These are phyloP conservation scores for Akanthomyces dipterigenus DNA, from an alignment of 2,329 filamentous ascomycete genomes.

Conservation along the genomic window DNA sequence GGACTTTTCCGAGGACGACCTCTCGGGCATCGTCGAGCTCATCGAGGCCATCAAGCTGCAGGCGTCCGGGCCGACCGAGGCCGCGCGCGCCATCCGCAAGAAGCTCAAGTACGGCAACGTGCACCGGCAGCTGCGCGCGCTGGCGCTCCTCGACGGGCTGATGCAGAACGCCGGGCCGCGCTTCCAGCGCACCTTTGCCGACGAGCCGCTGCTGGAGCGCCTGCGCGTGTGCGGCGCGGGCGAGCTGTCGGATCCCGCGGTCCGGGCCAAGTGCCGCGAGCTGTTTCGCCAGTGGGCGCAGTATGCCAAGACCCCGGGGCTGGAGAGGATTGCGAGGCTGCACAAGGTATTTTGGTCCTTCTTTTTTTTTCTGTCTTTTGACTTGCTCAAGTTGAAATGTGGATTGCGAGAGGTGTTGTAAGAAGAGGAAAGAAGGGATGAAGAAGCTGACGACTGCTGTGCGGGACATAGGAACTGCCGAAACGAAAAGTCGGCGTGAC, in stretches of 20 bases:
- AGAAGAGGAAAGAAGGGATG: background rate
- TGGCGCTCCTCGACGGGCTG: conserved; percentile 83
- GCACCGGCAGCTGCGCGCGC: conserved; percentile 84
- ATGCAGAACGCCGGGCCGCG: conserved; percentile 88
- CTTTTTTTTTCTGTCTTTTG: no score
- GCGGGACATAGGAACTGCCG: conserved; percentile 48
- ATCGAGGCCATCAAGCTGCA: conserved; percentile 93
- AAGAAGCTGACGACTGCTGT: background rate
- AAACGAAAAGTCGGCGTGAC: conserved; percentile 64
- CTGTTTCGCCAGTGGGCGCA: conserved; percentile 85
- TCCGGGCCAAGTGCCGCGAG: conserved; percentile 81
- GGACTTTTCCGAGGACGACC: conserved; percentile 81
- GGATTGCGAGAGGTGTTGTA: background rate
- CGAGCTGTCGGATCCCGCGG: conserved; percentile 72
- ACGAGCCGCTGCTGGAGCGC: conserved; percentile 87
- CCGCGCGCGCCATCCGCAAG: conserved; percentile 87
- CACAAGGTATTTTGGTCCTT: conserved; percentile 47
- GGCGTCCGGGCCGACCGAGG: conserved; percentile 76
- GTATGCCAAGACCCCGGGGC: conserved; percentile 73
- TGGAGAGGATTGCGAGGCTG: conserved; percentile 72
- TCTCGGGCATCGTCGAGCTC: conserved; percentile 85
- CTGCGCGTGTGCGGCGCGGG: conserved; percentile 83
- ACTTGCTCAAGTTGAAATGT: no score
- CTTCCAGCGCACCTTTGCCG: conserved; percentile 81
- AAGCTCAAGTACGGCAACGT: conserved; percentile 97